Evolutionary conservation across 106 monocot species (phyloP), one percentile per base, ranked within the genome.

Genomic region (Allium fistulosum): DNA sequence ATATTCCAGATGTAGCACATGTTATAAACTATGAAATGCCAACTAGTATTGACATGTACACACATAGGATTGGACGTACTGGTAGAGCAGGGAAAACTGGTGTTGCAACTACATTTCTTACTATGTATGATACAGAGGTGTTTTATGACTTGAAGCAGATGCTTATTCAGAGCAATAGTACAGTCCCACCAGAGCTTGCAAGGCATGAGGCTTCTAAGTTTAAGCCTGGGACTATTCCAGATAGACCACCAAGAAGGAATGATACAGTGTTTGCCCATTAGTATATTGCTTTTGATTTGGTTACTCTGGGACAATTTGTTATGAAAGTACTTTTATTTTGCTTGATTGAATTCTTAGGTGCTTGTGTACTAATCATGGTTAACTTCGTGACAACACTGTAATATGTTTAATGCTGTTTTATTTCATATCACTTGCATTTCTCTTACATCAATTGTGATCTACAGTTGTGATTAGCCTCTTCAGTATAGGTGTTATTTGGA

Each of bases 21-120:
- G 97, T 97, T 26, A 97, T 97, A 46, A 97, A 97, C 73, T 92
- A 89, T 75, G 97, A 97, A 61, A 97, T 97, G 97, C 89, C 97
- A 0, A 16, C 27, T 2, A 76, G 71, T 10, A 74, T 83, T 53
- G 97, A 97, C 53, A 92, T 89, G 89, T 97, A 97, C 62, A 97
- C 97, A 0, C 97, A 97, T 74, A 86, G 97, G 48, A 97, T 97
- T 83, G 97, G 97, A 9, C 79, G 97, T 16, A 97, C 97, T 1
- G 97, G 97, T 2, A 86, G 97, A 58, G 97, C 97, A 49, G 97
- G 97, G 71, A 97, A 97, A 69, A 92, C 86, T 2, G 97, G 97
- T 46, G 70, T 72, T 49, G 97, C 97, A 13, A 97, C 97, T 11
- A 92, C 97, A 27, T 97, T 97, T 65, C 69, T 97, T 57, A 97